Evolutionary conservation across 2,329 filamentous ascomycete species (phyloP), one percentile per base, ranked within the genome.

Genomic region (Aspergillus calidoustus): DNA sequence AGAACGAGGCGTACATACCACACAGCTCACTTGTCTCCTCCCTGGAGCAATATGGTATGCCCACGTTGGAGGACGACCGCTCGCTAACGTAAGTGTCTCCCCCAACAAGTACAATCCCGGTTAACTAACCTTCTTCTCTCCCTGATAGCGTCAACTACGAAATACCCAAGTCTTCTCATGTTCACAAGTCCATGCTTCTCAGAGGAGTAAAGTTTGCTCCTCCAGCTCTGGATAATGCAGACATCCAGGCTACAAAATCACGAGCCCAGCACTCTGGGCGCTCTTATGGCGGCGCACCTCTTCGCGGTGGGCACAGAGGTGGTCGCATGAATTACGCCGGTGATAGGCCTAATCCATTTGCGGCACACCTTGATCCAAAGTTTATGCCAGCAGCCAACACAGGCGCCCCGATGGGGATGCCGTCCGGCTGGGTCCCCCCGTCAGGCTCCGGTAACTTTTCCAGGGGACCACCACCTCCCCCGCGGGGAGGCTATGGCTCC

Each of bases 101-200:
- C 54, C 19, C 52, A 52, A 22, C 54, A 23, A 13, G 28, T 56
- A 34, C 25, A 6, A 25, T 31, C 17, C 17, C 22, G 28, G 13
- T 43, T 46, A 22, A 19, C 46, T 53, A 53, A 48, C 15, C 2
- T 71, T 77, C 7, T 46, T 44, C 66, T 17, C 15, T 13, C 15
- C 34, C 49, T 4, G 15, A 38, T 17, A 96, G 91, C 72, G 93
- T 98, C 11, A 82, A 91, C 71, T 99, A 96, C 74, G 87, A 92
- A 49, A 90, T 97, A 79, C 93, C 94, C 0, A 82, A 84, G 46
- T 87, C 87, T 19, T 83, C 82, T 9, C 86, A 91, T 69, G 81
- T 87, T 4, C 95, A 99, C 79, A 97, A 97, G 75, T 97, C 93
- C 6, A 96, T 97, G 91, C 85, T 99, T 15, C 84, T 99, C 41